Evolutionary conservation across 768 basidiomycete species (phyloP).

Genomic region (Trametes cingulata): DNA sequence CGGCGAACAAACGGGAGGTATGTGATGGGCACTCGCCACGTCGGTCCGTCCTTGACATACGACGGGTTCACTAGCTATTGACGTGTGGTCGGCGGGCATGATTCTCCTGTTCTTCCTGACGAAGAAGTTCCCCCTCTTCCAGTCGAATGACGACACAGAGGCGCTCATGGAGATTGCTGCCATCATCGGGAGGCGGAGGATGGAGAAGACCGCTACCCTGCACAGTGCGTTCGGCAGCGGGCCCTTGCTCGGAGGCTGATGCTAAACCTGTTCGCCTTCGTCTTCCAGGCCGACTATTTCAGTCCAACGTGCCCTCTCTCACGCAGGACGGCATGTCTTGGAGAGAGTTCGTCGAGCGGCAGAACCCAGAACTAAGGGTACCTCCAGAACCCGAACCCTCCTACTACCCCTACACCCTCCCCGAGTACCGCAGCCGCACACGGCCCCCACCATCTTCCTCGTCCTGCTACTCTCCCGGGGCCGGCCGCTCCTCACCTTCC

Average conservation of each 20-base stretch:
- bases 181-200: slow-evolving; percentile 77
- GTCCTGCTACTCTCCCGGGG: slow-evolving; percentile 27
- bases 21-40: slow-evolving; percentile 21
- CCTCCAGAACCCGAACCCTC: slow-evolving; percentile 51
- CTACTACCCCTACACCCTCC: slow-evolving; percentile 53
- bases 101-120: slow-evolving; percentile 92
- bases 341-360: slow-evolving; percentile 69
- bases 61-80: slow-evolving; percentile 65
- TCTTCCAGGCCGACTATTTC: slow-evolving; percentile 76
- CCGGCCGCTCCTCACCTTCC: slow-evolving; percentile 22
- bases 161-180: slow-evolving; percentile 93
- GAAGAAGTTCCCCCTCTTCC: slow-evolving; percentile 91
- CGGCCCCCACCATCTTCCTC: slow-evolving; percentile 38
- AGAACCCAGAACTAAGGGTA: slow-evolving; percentile 70
- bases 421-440: slow-evolving; percentile 11
- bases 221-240: slow-evolving; percentile 62
- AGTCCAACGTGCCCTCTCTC: slow-evolving; percentile 86
- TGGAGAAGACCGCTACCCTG: slow-evolving; percentile 83
- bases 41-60: background rate
- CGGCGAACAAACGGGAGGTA: slow-evolving; percentile 88
- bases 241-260: background rate
- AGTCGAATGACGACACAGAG: slow-evolving; percentile 91
- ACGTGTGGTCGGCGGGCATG: slow-evolving; percentile 93
- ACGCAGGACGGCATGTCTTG: slow-evolving; percentile 67
- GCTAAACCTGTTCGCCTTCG: background rate